Evolutionary conservation across 164 flowering plant species (phyloP).

Genomic region (Euptelea pleiosperma): DNA sequence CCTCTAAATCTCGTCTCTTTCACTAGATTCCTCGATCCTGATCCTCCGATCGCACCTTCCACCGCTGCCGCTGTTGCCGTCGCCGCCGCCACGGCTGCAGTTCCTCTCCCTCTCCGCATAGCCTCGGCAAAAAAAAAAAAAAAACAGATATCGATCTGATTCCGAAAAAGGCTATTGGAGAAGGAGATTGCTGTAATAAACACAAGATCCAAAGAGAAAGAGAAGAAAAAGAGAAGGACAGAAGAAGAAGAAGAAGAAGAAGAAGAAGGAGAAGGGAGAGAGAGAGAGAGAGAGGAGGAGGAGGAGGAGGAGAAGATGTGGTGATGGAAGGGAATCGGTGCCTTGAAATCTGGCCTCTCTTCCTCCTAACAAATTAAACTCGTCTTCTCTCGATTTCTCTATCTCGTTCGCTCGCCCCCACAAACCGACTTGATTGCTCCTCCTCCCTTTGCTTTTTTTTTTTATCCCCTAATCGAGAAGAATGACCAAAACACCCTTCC

Average conservation of each 20-base stretch:
- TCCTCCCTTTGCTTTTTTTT: background rate
- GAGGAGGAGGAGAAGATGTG: background rate
- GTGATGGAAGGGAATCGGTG: background rate
- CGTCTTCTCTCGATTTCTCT: constrained; percentile 10
- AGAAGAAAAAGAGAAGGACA: constrained; percentile 14
- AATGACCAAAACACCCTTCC: constrained; percentile 13
- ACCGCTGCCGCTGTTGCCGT: constrained; percentile 10
- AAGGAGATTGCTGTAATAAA: background rate
- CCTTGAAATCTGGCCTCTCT: constrained; percentile 3
- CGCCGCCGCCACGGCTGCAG: constrained; percentile 19
- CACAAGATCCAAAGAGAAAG: background rate
- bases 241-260: background rate
- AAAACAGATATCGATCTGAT: background rate
- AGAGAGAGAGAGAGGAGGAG: background rate
- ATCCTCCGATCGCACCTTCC: constrained; percentile 8
- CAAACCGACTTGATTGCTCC: constrained; percentile 21
- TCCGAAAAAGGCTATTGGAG: background rate
- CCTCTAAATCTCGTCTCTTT: constrained; percentile 59
- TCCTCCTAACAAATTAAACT: constrained; percentile 1
- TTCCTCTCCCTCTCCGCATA: constrained; percentile 54
- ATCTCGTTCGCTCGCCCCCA: too few species aligned
- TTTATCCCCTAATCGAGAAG: background rate
- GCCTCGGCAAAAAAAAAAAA: background rate
- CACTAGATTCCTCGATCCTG: constrained; percentile 3
- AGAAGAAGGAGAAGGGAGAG: too few species aligned